Percentiles rank a stretch among this genome's conserved stretches.
Conservation (phyloP, 129 eudicot genomes). For the Saussurea involucrata region DNA sequence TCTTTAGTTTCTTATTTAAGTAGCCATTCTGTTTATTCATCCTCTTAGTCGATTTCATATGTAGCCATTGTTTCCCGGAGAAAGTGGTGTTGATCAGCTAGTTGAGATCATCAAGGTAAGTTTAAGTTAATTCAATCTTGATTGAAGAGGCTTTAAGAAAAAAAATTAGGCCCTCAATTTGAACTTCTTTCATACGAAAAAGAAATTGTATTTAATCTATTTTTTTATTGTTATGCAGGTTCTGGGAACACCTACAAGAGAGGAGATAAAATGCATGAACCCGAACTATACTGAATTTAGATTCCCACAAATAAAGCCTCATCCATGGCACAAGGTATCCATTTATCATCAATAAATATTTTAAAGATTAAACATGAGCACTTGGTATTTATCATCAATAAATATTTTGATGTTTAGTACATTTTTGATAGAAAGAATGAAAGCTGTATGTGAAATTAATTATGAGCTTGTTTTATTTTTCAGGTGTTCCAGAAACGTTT, state of each 20-base stretch:
- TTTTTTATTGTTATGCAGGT: slow-evolving; percentile 52
- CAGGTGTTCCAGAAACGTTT: slow-evolving; percentile 97
- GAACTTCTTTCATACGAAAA: not conserved
- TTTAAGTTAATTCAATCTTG: slow-evolving; percentile 5
- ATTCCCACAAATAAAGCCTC: slow-evolving; percentile 99
- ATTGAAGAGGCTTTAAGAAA: too few species aligned
- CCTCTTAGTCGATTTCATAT: slow-evolving; percentile 11
- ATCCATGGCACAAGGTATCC: slow-evolving; percentile 97
- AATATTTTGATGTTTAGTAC: too few species aligned
- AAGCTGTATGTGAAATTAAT: not conserved
- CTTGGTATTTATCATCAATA: too few species aligned
- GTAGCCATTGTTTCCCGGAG: slow-evolving; percentile 99
- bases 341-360: not conserved
- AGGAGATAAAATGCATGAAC: slow-evolving; percentile 99
- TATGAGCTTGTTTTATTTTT: not conserved
- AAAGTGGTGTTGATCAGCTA: slow-evolving; percentile 98
- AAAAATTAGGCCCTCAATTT: not conserved
- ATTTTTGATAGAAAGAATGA: not conserved
- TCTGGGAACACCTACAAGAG: slow-evolving; percentile 99
- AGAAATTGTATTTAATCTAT: not conserved
- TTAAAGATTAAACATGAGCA: too few species aligned
- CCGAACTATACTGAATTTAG: slow-evolving; percentile 97
- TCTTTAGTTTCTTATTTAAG: slow-evolving; percentile 1
- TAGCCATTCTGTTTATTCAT: slow-evolving; percentile 2
- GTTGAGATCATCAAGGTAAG: slow-evolving; percentile 97